These are phyloP conservation scores for Arthroderma sp. DNA, from an alignment of 2,329 filamentous ascomycete genomes.

Conservation along the genomic window DNA sequence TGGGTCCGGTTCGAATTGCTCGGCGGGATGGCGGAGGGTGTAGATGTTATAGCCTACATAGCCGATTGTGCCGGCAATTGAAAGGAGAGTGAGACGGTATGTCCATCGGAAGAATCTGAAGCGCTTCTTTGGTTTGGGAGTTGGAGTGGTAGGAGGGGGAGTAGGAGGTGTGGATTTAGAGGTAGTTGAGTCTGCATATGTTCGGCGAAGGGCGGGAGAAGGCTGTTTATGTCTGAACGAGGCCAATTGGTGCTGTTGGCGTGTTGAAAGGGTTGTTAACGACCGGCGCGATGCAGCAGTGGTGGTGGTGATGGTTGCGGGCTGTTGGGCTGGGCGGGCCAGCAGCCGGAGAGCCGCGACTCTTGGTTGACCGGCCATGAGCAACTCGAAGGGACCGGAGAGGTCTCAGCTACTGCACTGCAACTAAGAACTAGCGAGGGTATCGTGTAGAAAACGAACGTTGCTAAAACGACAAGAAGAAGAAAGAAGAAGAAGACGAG, in stretches of 20 bases:
- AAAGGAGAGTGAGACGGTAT: conserved; percentile 73
- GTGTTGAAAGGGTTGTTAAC: background rate
- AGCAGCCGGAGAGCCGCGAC: conserved; percentile 2
- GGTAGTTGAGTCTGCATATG: conserved; percentile 39
- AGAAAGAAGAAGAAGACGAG: background rate
- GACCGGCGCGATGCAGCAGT: conserved; percentile 4
- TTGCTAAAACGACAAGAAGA: no score
- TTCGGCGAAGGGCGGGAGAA: conserved; percentile 22
- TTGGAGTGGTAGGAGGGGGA: conserved; percentile 16
- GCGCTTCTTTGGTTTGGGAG: conserved; percentile 40
- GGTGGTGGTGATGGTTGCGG: conserved; percentile 1
- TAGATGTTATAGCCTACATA: conserved; percentile 74
- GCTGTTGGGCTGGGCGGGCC: conserved; percentile 6
- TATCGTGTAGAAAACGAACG: background rate
- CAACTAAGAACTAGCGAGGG: background rate
- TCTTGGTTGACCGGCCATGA: background rate
- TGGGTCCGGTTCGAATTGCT: conserved; percentile 68
- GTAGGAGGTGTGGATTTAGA: conserved; percentile 23
- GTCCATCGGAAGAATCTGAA: conserved; percentile 63
- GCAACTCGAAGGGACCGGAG: background rate
- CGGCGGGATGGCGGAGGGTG: conserved; percentile 62
- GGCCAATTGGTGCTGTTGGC: conserved; percentile 5
- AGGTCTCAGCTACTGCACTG: background rate
- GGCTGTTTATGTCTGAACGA: background rate
- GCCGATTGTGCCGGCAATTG: conserved; percentile 53